Percentiles rank a stretch among this genome's conserved stretches.
Conservation (phyloP, 116 monocot genomes). For the Papilionanthe hybrid region DNA sequence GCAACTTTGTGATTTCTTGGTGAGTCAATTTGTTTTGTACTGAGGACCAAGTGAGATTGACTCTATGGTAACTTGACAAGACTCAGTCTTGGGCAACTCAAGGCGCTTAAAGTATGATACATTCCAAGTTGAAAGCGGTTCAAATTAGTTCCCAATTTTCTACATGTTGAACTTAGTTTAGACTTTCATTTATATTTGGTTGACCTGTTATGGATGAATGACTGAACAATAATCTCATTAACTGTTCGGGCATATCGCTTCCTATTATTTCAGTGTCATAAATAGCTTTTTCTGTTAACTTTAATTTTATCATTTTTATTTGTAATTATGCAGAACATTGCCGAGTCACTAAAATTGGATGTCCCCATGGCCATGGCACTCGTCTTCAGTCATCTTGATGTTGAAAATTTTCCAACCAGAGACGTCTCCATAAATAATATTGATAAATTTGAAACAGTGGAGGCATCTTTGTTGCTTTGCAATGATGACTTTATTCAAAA, state of each 20-base stretch:
- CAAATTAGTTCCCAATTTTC: no score
- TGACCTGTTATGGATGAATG: no score
- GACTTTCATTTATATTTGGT: no score
- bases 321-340: slow-evolving; percentile 23
- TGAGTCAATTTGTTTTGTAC: no score
- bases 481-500: slow-evolving; percentile 33
- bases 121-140: no score
- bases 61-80: no score
- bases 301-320: background rate
- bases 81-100: no score
- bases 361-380: slow-evolving; percentile 28
- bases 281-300: background rate
- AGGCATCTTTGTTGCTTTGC: slow-evolving; percentile 30
- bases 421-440: slow-evolving; percentile 21
- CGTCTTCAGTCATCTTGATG: slow-evolving; percentile 21
- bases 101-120: no score
- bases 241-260: background rate
- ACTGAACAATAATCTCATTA: background rate
- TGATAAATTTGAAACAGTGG: slow-evolving; percentile 26
- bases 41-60: no score
- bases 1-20: no score
- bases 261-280: background rate
- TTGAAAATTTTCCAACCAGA: slow-evolving; percentile 21
- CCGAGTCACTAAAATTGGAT: slow-evolving; percentile 24
- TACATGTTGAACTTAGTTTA: no score